Percentiles rank a stretch among this genome's conserved stretches.
phyloP scores from a whole-genome alignment of 345 rosid genomes.

The Eucalyptus regnans region DNA sequence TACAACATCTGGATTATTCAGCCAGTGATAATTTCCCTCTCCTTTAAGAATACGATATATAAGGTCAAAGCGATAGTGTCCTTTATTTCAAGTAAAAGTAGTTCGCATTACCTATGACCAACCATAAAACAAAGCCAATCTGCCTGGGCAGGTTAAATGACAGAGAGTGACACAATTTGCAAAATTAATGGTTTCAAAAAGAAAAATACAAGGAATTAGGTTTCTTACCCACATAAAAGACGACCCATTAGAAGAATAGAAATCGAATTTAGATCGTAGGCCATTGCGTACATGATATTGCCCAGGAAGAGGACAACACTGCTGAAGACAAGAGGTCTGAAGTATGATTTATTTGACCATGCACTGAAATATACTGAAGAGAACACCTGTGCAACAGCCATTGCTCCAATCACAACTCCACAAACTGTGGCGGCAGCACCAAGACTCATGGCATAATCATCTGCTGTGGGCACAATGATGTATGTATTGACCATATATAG shows the following conservation, averaged over 20 bases:
- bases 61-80: not conserved
- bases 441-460: conserved; percentile 84
- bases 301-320: conserved; percentile 79
- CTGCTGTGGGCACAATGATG: conserved; percentile 89
- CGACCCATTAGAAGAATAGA: conserved; percentile 79
- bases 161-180: not conserved
- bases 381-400: conserved; percentile 97
- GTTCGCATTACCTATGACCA: not conserved
- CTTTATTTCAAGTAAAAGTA: not conserved
- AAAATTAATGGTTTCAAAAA: not conserved
- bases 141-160: not conserved
- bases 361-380: conserved; percentile 97
- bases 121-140: not conserved
- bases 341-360: conserved; percentile 96
- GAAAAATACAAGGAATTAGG: not conserved
- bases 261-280: conserved; percentile 75
- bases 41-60: not conserved
- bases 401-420: conserved; percentile 93
- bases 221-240: conserved; percentile 87
- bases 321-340: conserved; percentile 91
- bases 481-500: conserved; percentile 97
- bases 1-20: not conserved
- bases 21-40: not conserved
- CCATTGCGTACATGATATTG: conserved; percentile 80
- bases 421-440: conserved; percentile 99